Evolutionary conservation across 768 basidiomycete species (phyloP), one percentile per base, ranked within the genome.

Genomic region (Mycena rebaudengoi): DNA sequence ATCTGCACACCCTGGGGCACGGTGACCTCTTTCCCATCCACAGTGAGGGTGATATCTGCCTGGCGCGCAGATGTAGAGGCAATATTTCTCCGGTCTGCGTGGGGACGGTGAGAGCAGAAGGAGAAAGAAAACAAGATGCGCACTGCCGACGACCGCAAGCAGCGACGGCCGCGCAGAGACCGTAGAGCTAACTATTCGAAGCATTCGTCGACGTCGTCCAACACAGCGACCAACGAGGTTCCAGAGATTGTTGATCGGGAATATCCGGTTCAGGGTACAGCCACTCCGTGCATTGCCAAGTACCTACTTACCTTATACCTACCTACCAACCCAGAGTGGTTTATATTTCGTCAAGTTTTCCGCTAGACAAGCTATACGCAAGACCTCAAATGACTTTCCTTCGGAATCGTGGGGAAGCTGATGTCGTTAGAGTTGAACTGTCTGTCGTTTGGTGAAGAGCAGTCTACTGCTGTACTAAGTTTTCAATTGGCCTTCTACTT

Each of bases 11-110:
- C 97, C 82, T 97, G 95, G 26, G 95, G 95, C 35, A 99, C 96
- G 2, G 95, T 96, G 21, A 99, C 96, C 80, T 96, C 92, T 79
- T 96, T 98, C 66, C 97, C 97, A 77, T 99, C 96, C 40, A 99
- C 91, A 2, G 96, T 97, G 29, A 99, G 80, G 30, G 95, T 97
- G 69, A 98, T 91, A 68, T 95, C 92, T 44, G 91, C 91, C 70
- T 83, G 85, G 60, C 86, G 83, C 60, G 83, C 76, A 18, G 91
- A 84, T 2, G 90, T 86, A 37, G 92, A 90, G 12, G 89, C 80
- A 73, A 94, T 84, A 32, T 83, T 80, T 63, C 90, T 82, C 64
- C 83, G 84, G 71, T 82, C 91, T 91, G 51, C n/a, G n/a, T n/a
- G n/a, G 11, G 68, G 25, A 66, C 32, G 43, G 50, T 18, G 48